Evolutionary conservation across 441 rosid species (phyloP), one percentile per base, ranked within the genome.

Genomic region (Omphalea diandra): DNA sequence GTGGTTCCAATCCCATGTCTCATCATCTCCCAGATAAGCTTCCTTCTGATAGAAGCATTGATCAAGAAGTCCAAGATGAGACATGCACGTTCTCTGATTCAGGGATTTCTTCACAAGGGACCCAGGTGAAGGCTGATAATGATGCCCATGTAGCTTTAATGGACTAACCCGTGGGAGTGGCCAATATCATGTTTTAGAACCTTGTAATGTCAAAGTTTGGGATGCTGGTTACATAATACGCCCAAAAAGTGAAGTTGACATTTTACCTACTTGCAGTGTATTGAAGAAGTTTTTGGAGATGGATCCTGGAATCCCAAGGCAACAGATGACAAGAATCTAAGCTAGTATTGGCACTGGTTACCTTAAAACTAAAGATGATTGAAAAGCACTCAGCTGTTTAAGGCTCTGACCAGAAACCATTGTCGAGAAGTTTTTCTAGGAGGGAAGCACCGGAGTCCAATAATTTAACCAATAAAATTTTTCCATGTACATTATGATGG

Each of bases 201-300:
- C 66, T 46, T 75, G 72, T 15, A 75, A 74, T 73, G 56, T 70
- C 17, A 83, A 79, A 71, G 70, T 68, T 67, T 83, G 87, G 85
- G 84, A 73, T 64, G 56, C 73, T 20, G 83, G 80, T 33, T 77
- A 73, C 69, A 9, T 72, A 53, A 75, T 65, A 44, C 63, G 80
- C 58, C 77, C 76, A 10, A 72, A 69, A 36, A 67, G 63, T 33
- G 77, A 77, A 41, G 76, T 76, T 12, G 86, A 81, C 69, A 74
- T 86, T 62, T 71, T 84, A 43, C 82, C 90, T 35, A 84, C 90
- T 20, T 75, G 80, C 58, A 82, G 77, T 57, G 73, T 86, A 86
- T 84, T 44, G 83, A 84, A 68, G 90, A 84, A 79, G 84, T 81
- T 9, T 84, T 86, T 7, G 82, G 88, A 20, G 79, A 79, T n/a